These are phyloP conservation scores for Tilletia setariae DNA, from an alignment of 1,284 basidiomycete species.

Conservation along the genomic window DNA sequence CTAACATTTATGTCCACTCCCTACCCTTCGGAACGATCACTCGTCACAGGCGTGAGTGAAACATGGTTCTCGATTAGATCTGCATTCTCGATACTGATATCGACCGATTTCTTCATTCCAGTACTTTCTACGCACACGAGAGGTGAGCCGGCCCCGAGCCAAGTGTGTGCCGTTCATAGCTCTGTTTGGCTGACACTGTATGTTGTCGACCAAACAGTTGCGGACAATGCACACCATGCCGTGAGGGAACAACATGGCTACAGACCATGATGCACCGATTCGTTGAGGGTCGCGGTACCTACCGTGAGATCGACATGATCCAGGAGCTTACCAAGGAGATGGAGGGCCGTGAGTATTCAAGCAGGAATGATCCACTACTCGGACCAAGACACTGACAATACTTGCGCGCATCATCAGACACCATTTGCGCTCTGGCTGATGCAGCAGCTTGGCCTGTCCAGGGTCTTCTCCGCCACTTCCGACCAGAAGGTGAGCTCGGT, in stretches of 20 bases:
- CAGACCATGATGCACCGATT: slow-evolving; percentile 58
- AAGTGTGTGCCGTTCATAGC: too few species aligned
- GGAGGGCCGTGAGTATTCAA: slow-evolving; percentile 62
- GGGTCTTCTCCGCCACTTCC: slow-evolving; percentile 90
- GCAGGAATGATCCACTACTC: neutral
- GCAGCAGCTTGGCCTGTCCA: slow-evolving; percentile 99
- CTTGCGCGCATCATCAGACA: slow-evolving; percentile 32
- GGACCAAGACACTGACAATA: neutral
- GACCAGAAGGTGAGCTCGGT: slow-evolving; percentile 54
- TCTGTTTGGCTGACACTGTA: too few species aligned
- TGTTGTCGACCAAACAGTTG: slow-evolving; percentile 85
- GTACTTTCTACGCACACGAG: too few species aligned
- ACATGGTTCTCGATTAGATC: too few species aligned
- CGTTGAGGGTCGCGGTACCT: slow-evolving; percentile 81
- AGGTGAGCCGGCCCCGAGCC: too few species aligned
- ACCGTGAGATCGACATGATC: slow-evolving; percentile 90
- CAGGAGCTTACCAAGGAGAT: slow-evolving; percentile 70
- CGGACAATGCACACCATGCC: slow-evolving; percentile 94
- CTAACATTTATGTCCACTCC: neutral
- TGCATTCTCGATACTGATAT: too few species aligned
- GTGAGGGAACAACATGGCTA: slow-evolving; percentile 67
- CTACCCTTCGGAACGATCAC: neutral
- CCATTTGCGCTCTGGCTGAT: slow-evolving; percentile 91
- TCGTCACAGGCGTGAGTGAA: too few species aligned
- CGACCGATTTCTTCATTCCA: too few species aligned